phyloP scores from a whole-genome alignment of 129 eudicot genomes.

The Lonicera japonica region DNA sequence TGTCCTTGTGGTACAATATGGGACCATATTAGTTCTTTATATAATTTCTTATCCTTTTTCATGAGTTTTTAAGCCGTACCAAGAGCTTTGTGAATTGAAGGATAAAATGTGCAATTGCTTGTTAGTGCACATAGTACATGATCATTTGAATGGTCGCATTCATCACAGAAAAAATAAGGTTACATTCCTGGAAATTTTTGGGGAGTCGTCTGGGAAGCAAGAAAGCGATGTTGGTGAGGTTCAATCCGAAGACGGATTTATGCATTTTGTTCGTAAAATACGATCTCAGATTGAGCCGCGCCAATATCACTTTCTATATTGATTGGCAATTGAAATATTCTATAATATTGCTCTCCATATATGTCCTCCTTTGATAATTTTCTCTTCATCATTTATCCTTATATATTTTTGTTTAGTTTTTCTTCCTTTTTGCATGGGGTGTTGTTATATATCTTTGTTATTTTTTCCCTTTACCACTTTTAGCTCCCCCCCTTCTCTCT shows the following conservation, averaged over 20 bases:
- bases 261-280: constrained; percentile 36
- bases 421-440: no score
- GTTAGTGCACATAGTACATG: background rate
- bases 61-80: background rate
- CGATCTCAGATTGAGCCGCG: constrained; percentile 99
- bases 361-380: background rate
- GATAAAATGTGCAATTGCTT: background rate
- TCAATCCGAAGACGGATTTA: constrained; percentile 99
- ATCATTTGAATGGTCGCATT: background rate
- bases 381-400: background rate
- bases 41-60: background rate
- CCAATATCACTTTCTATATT: constrained; percentile 70
- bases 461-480: no score
- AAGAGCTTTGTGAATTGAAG: background rate
- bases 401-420: no score
- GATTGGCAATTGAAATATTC: background rate
- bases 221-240: constrained; percentile 98
- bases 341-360: background rate
- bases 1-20: constrained; percentile 6
- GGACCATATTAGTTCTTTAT: constrained; percentile 8
- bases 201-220: constrained; percentile 17
- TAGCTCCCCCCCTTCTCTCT: no score
- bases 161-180: background rate
- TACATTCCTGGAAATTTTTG: background rate
- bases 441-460: no score